A percentile compares a stretch with the other conserved stretches of the same genome.
Evolutionary conservation across 1,284 basidiomycete genomes (phyloP).

Genomic region (Leccinum pachyderme): DNA sequence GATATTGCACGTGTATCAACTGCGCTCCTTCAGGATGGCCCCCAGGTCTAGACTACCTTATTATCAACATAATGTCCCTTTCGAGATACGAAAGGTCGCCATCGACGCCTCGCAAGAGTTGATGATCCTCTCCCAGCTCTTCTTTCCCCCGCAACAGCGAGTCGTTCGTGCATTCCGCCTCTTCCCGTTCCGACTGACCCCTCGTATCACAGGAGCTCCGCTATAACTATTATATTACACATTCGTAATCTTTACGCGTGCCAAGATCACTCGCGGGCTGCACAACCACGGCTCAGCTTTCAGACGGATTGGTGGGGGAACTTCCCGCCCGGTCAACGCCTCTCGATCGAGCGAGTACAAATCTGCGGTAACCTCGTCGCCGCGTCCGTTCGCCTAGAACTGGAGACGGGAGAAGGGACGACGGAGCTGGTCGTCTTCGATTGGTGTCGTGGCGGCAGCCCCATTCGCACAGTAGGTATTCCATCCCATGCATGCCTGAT

Average conservation of each 20-base stretch:
- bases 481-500: not conserved
- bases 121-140: conserved; percentile 46
- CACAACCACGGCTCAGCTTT: conserved; percentile 28
- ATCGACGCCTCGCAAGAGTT: conserved; percentile 51
- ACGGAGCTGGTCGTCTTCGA: conserved; percentile 33
- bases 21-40: conserved; percentile 51
- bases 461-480: conserved; percentile 28
- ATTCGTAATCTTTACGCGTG: conserved; percentile 28
- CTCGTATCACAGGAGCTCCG: conserved; percentile 21
- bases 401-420: conserved; percentile 34
- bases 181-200: not conserved
- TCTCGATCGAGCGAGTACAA: conserved; percentile 31
- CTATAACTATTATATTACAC: conserved; percentile 29
- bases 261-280: conserved; percentile 28
- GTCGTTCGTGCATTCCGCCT: conserved; percentile 8
- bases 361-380: conserved; percentile 30
- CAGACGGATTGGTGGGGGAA: conserved; percentile 37
- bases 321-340: conserved; percentile 33
- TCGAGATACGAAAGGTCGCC: conserved; percentile 47
- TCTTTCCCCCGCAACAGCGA: conserved; percentile 23
- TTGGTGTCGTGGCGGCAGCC: conserved; percentile 28
- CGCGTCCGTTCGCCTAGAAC: conserved; percentile 28
- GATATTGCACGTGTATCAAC: conserved; percentile 49
- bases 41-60: conserved; percentile 47
- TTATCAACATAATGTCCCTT: conserved; percentile 45